Conservation (phyloP, 106 monocot genomes). For the Dendrobium huoshanense region DNA sequence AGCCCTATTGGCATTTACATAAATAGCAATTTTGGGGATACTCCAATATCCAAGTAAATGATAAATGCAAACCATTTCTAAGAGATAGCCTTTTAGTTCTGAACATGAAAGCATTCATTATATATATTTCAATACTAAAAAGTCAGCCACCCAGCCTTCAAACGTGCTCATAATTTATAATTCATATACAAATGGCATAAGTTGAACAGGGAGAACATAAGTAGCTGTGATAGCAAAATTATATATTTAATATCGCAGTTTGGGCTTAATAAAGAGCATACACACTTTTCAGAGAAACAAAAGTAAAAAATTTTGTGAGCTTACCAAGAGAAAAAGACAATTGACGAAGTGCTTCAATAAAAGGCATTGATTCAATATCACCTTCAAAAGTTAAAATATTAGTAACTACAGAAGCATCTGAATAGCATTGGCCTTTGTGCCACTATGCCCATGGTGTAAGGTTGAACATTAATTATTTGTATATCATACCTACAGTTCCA, state of each 20-base stretch:
- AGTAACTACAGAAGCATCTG: background rate
- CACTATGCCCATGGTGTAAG: background rate
- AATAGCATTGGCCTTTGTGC: background rate
- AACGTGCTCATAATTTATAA: background rate
- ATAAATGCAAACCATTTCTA: background rate
- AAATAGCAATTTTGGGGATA: no score
- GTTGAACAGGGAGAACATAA: background rate
- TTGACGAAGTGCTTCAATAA: constrained; percentile 72
- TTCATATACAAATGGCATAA: background rate
- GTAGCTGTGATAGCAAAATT: background rate
- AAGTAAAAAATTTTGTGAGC: background rate
- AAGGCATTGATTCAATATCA: constrained; percentile 87
- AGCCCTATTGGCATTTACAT: no score
- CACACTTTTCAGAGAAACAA: background rate
- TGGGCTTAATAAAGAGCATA: background rate
- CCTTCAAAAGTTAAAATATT: constrained; percentile 20
- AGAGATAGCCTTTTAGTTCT: no score
- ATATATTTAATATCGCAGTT: background rate
- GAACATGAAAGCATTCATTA: no score
- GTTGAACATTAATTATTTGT: background rate
- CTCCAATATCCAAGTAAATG: background rate
- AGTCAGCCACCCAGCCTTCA: no score
- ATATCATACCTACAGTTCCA: constrained; percentile 62
- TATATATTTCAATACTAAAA: no score
- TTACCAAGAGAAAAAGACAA: constrained; percentile 77